A percentile compares a stretch with the other conserved stretches of the same genome.
Evolutionary conservation across 495 filamentous ascomycete species (phyloP).

Genomic region (Lichenothelia convexa): DNA sequence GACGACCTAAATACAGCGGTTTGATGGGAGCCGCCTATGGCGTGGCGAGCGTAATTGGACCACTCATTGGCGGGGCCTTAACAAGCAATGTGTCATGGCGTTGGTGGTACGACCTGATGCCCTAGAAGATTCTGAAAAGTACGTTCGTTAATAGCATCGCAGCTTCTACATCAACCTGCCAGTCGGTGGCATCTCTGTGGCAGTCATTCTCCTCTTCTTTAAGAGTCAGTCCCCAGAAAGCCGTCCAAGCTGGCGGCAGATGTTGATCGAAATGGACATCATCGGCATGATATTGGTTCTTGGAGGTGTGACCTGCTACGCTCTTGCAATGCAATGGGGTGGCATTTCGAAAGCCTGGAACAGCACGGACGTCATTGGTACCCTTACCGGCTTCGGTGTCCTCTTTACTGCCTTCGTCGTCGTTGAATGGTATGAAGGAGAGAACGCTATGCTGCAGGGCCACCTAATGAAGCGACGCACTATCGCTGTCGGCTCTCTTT

Average conservation of each 20-base stretch:
- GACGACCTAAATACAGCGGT: not conserved
- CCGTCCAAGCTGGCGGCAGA: not conserved
- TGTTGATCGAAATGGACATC: not conserved
- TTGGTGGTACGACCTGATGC: not conserved
- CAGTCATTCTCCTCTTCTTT: conserved; percentile 27
- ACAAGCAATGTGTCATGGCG: conserved; percentile 1
- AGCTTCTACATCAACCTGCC: conserved; percentile 5
- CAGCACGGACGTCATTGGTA: not conserved
- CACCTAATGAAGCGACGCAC: not conserved
- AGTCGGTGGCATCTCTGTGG: conserved; percentile 27
- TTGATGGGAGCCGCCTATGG: conserved; percentile 1
- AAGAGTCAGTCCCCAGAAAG: conserved; percentile 12
- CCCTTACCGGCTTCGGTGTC: not conserved
- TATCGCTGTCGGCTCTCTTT: not conserved
- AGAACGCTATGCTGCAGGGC: not conserved
- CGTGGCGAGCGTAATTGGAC: conserved; percentile 1
- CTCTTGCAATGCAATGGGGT: not conserved
- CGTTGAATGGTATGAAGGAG: not conserved
- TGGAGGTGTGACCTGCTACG: not conserved
- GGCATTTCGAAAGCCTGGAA: not conserved
- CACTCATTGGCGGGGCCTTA: not conserved
- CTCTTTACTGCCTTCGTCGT: not conserved
- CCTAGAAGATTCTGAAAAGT: not conserved
- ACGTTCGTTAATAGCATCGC: not conserved
- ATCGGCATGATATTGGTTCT: not conserved